Base-by-base conservation (phyloP, 441 rosid genomes). In the Erodium moschatum region DNA sequence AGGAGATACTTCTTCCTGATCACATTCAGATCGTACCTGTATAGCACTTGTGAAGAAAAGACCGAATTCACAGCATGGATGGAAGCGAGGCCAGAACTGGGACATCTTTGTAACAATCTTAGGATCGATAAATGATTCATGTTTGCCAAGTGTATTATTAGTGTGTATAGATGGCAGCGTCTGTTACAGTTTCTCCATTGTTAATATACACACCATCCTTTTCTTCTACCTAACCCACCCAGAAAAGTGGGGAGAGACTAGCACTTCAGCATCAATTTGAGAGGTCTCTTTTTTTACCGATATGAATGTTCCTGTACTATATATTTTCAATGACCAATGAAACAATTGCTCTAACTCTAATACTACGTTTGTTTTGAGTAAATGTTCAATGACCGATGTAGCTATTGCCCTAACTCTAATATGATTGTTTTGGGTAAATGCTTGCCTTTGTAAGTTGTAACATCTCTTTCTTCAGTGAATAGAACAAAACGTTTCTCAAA, bases 1-100 rank as follows among this genome's bases (percentile, higher is more conserved):
- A 95, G 97, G 92, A 88, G 97, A 13, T 95, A 95, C 83, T 91
- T 95, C 75, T 84, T 78, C 80, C 89, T 91, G 61, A 86, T 95
- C 71, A 90, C 92, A 52, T 95, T 83, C 86, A 86, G 91, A 74
- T 91, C 99, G 12, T 95, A 90, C 73, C 94, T 95, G 3, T 87
- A 95, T 75, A 70, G 88, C 84, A 70, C 88, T 0, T 80, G 85
- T 5, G 85, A 89, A 16, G 76, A 76, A 2, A 90, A 86, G 79
- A 82, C 83, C 68, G 70, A 71, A 18, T 95, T 95, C 74, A 13
- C 80, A 35, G 78, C 86, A n/a, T 95, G 99, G 99, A 87, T 91
- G 95, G 73, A 81, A 31, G 87, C 91, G 3, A 85, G 97, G 69
- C 99, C 99, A 3, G 99, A 95, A 76, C 92, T 95, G 40, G 89